These are phyloP conservation scores for Leccinellum luteum DNA, from an alignment of 768 basidiomycete species.

Conservation along the genomic window DNA sequence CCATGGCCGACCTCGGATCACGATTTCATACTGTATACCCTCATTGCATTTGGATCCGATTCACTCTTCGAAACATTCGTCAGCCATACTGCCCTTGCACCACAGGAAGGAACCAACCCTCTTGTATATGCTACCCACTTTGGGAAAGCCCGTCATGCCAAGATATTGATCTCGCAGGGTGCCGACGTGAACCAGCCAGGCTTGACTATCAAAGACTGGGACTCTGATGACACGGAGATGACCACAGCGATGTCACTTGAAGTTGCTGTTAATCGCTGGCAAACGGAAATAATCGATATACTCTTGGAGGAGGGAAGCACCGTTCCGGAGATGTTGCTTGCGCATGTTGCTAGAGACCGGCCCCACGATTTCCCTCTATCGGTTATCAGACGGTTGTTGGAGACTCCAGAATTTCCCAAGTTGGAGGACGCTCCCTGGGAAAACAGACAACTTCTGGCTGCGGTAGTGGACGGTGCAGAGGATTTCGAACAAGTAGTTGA, in stretches of 20 bases:
- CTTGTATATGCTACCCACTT: conserved; percentile 5
- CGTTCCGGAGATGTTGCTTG: not conserved
- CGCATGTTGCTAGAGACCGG: not conserved
- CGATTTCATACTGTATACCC: conserved; percentile 1
- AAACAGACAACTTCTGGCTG: not conserved
- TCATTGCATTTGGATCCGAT: conserved; percentile 4
- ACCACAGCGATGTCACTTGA: not conserved
- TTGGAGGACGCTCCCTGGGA: not conserved
- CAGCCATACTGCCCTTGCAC: not conserved
- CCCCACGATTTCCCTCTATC: not conserved
- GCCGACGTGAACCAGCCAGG: not conserved
- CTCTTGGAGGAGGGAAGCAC: not conserved
- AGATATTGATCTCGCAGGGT: not conserved
- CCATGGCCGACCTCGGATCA: conserved; percentile 6
- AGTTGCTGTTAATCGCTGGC: conserved; percentile 1
- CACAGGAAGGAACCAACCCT: not conserved
- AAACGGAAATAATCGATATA: not conserved
- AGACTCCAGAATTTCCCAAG: not conserved
- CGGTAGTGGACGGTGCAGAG: not conserved
- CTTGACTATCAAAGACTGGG: not conserved
- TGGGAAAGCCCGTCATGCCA: not conserved
- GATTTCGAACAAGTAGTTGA: not conserved
- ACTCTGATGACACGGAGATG: not conserved
- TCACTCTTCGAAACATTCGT: not conserved
- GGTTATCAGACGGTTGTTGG: not conserved